Percentiles rank a stretch among this genome's conserved stretches.
These are phyloP conservation scores for Carex parvula DNA, from an alignment of 176 grass and related monocot species.

Conservation along the genomic window DNA sequence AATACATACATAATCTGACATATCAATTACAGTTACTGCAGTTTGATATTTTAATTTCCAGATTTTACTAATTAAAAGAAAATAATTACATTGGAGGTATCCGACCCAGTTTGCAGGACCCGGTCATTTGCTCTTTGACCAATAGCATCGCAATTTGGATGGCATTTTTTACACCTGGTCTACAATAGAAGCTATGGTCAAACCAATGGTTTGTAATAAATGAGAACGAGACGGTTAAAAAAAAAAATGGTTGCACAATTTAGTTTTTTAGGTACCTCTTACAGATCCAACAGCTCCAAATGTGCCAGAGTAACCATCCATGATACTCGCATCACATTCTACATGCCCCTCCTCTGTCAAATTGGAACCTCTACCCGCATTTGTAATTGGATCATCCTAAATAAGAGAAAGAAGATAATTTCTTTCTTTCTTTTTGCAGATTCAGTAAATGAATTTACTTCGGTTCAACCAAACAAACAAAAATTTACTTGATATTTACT, in stretches of 20 bases:
- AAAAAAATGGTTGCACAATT: neutral
- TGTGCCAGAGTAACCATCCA: constrained; percentile 73
- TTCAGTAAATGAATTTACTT: neutral
- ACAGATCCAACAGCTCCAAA: constrained; percentile 92
- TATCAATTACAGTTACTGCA: neutral
- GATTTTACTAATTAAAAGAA: neutral
- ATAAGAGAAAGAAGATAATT: neutral
- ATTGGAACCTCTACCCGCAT: constrained; percentile 86
- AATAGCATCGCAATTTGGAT: constrained; percentile 64
- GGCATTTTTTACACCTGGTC: constrained; percentile 90
- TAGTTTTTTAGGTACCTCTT: constrained; percentile 50
- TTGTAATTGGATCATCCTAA: constrained; percentile 88
- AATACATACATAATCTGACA: constrained; percentile 4
- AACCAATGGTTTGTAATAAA: constrained; percentile 10
- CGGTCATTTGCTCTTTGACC: constrained; percentile 72
- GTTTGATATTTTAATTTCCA: neutral
- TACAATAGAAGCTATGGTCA: constrained; percentile 34
- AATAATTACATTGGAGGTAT: constrained; percentile 94
- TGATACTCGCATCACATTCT: constrained; percentile 96
- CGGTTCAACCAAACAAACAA: no score
- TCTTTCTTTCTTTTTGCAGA: neutral
- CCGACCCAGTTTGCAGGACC: constrained; percentile 70
- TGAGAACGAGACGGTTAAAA: neutral
- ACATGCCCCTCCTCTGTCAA: constrained; percentile 79
- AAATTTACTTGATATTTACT: no score